A percentile compares a stretch with the other conserved stretches of the same genome.
phyloP scores from a whole-genome alignment of 1,284 basidiomycete species.

The Exsudoporus floridanus region DNA sequence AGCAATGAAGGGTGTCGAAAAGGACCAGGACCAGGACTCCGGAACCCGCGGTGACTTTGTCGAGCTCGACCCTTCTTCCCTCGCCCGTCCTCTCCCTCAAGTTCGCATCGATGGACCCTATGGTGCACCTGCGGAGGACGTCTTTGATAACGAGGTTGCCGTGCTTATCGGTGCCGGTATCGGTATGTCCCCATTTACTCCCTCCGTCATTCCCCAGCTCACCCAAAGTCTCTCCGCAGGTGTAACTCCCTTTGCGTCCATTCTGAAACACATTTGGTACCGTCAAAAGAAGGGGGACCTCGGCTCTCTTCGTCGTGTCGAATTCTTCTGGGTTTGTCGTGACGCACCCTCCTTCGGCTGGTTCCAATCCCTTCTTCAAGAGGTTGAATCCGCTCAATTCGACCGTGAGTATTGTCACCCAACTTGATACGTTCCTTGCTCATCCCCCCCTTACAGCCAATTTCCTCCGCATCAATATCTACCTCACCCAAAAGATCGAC shows the following conservation, averaged over 20 bases:
- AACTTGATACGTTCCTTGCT: not conserved
- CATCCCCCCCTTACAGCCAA: constrained; percentile 56
- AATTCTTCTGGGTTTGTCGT: constrained; percentile 90
- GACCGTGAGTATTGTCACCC: constrained; percentile 59
- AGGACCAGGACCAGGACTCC: constrained; percentile 47
- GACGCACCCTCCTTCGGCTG: constrained; percentile 89
- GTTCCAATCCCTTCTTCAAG: constrained; percentile 84
- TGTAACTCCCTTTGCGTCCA: constrained; percentile 88
- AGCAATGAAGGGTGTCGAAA: constrained; percentile 74
- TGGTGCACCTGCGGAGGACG: constrained; percentile 87
- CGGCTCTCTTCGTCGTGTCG: constrained; percentile 77
- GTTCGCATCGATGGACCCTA: constrained; percentile 85
- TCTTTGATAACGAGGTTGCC: constrained; percentile 82
- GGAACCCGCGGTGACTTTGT: constrained; percentile 71
- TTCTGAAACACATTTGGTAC: constrained; percentile 93
- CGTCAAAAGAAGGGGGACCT: constrained; percentile 74
- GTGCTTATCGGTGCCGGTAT: constrained; percentile 88
- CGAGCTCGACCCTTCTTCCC: constrained; percentile 59
- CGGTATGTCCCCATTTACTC: constrained; percentile 47
- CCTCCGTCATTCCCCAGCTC: not conserved
- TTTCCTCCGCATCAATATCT: constrained; percentile 88
- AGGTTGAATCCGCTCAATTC: constrained; percentile 81
- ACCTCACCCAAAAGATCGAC: constrained; percentile 82
- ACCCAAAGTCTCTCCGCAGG: constrained; percentile 39
- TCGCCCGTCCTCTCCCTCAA: constrained; percentile 57